These are phyloP conservation scores for Suillus variegatus DNA, from an alignment of 768 basidiomycete species.

Conservation along the genomic window DNA sequence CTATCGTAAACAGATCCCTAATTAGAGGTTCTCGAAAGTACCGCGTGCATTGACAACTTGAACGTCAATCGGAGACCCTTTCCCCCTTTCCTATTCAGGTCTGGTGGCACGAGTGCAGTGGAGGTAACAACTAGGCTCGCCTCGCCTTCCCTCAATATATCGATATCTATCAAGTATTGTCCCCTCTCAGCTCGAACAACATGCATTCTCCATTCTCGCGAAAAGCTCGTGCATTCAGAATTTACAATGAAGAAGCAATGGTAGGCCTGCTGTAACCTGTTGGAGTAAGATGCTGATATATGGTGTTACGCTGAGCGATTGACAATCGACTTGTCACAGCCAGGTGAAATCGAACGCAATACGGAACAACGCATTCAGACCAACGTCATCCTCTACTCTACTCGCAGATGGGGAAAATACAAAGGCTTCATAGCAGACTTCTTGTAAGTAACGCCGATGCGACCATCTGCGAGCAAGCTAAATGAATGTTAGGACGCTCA, in stretches of 20 bases:
- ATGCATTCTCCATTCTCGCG: no score
- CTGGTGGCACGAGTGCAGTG: constrained; percentile 39
- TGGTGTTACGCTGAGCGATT: constrained; percentile 40
- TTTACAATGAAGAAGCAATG: no score
- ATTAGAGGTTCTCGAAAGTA: no score
- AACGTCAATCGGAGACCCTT: not conserved
- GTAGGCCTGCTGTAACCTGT: constrained; percentile 8
- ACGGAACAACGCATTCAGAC: constrained; percentile 60
- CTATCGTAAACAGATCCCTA: not conserved
- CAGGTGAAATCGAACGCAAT: constrained; percentile 42
- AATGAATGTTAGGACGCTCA: not conserved
- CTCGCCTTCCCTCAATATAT: constrained; percentile 7
- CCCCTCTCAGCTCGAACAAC: no score
- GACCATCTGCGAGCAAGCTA: not conserved
- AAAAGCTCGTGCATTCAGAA: no score
- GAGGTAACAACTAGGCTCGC: constrained; percentile 30
- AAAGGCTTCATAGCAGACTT: constrained; percentile 55
- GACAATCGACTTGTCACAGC: constrained; percentile 34
- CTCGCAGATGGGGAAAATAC: constrained; percentile 44
- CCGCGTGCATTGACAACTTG: no score
- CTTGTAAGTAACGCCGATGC: constrained; percentile 38
- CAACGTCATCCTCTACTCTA: constrained; percentile 50
- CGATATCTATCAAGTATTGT: no score
- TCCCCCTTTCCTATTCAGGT: constrained; percentile 44
- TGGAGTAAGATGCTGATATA: constrained; percentile 35